A percentile compares a stretch with the other conserved stretches of the same genome.
Conservation (phyloP, 495 filamentous ascomycete species). For the Penicillium herquei region DNA sequence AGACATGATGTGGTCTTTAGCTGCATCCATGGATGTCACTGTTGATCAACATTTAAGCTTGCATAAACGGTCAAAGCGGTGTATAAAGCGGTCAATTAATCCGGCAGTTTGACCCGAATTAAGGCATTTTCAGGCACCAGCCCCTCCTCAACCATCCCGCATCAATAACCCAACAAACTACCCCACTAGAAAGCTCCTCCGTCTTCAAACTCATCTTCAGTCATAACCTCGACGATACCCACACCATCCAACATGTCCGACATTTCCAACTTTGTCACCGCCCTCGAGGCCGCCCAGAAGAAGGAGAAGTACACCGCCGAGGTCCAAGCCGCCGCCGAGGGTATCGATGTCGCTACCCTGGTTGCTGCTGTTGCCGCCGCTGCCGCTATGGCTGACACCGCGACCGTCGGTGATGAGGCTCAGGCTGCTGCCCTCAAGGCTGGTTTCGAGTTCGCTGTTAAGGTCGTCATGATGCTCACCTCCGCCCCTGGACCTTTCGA, state of each 20-base stretch:
- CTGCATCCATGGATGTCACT: no score
- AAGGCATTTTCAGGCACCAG: background rate
- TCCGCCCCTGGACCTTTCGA: slow-evolving; percentile 51
- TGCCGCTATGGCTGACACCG: slow-evolving; percentile 18
- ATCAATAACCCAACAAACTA: slow-evolving; percentile 9
- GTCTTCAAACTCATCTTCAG: slow-evolving; percentile 9
- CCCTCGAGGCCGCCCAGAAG: slow-evolving; percentile 32
- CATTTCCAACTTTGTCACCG: slow-evolving; percentile 29
- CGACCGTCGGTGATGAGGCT: slow-evolving; percentile 17
- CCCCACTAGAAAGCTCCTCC: background rate
- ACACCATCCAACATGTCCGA: slow-evolving; percentile 32
- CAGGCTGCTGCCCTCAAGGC: slow-evolving; percentile 17
- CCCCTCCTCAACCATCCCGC: slow-evolving; percentile 17
- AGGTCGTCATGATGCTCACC: slow-evolving; percentile 60
- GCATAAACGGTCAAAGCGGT: no score
- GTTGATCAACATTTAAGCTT: no score
- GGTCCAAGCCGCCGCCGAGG: slow-evolving; percentile 29
- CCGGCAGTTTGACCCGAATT: no score
- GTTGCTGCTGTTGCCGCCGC: slow-evolving; percentile 24
- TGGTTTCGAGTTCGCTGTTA: slow-evolving; percentile 41
- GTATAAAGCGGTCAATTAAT: no score
- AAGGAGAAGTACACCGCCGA: slow-evolving; percentile 32
- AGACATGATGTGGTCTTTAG: no score
- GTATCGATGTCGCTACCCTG: slow-evolving; percentile 29
- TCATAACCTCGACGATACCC: background rate